Conservation (phyloP, 768 basidiomycete species). For the Paxillus ammoniavirescens region DNA sequence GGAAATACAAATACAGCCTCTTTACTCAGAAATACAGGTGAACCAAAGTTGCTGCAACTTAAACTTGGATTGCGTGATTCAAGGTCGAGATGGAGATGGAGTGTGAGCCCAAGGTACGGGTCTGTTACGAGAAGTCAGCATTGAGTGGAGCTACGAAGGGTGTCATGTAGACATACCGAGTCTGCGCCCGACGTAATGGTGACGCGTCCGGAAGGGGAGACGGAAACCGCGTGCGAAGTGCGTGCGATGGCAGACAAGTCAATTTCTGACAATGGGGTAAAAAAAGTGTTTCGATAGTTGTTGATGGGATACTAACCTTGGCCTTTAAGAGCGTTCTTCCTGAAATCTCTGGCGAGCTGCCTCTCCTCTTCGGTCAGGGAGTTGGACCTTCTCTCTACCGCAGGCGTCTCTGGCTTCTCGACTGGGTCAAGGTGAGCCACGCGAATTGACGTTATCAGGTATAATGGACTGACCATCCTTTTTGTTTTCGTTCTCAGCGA, state of each 20-base stretch:
- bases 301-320: constrained; percentile 36
- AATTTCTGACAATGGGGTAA: constrained; percentile 26
- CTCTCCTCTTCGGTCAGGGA: constrained; percentile 62
- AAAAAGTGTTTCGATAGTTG: neutral
- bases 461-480: constrained; percentile 14
- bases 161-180: constrained; percentile 8
- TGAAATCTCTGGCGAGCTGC: constrained; percentile 60
- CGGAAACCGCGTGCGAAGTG: constrained; percentile 70
- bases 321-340: constrained; percentile 71
- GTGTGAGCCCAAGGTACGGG: neutral
- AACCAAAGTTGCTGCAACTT: neutral
- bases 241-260: constrained; percentile 82
- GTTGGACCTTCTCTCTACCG: constrained; percentile 37
- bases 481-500: constrained; percentile 32
- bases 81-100: too few relatives aligned
- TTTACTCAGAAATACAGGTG: neutral
- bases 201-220: constrained; percentile 40
- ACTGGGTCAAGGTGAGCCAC: constrained; percentile 13
- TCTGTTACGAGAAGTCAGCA: neutral
- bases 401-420: constrained; percentile 30
- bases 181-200: constrained; percentile 16
- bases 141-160: neutral
- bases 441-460: neutral
- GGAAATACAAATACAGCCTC: constrained; percentile 21
- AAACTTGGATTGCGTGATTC: too few relatives aligned